Evolutionary conservation across 176 grass and related monocot species (phyloP), one percentile per base, ranked within the genome.

Genomic region (Lolium rigidum): DNA sequence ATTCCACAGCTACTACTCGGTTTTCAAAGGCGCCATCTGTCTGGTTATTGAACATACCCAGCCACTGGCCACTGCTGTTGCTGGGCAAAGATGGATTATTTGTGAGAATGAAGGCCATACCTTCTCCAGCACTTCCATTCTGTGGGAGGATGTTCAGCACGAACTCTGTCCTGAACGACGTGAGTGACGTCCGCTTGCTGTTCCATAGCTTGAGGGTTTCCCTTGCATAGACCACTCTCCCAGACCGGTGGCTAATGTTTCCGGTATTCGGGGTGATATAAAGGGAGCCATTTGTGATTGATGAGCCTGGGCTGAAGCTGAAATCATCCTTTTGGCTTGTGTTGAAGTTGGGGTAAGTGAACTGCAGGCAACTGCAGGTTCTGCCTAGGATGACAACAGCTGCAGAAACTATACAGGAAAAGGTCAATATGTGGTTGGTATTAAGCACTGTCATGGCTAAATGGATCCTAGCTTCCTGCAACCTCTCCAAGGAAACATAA

Each of bases 151-250:
- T 88, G 86, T 86, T 92, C 78, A 88, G 74, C 16, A 78, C 56
- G 65, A 92, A 92, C 71, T 60, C 84, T 3, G 82, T 86, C 18
- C 9, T 18, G 90, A 92, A 88, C 1, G 86, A 92, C 4, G 73
- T 79, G 1, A 43, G 51, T 12, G 59, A 63, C 4, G 86, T 82
- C 37, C 10, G 59, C 59, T 62, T 24, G 59, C 21, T 24, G 59
- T 62, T 62, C 59, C 59, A 62, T 9, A 64, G 24, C 24, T 64
- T 64, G 61, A 64, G 24, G 24, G 61, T 64, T 28, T 31, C 55
- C 52, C 7, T 0, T 13, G 24, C 61, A 28, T 64, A 64, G 4
- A 28, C 24, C 11, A 28, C 61, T 64, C 61, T 62, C 59, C 82
- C 78, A 7, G 86, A 92, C 24, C 44, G 82, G 79, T 88, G 46